Conservation (phyloP, 305 asterid species). For the Coffea humblotiana region DNA sequence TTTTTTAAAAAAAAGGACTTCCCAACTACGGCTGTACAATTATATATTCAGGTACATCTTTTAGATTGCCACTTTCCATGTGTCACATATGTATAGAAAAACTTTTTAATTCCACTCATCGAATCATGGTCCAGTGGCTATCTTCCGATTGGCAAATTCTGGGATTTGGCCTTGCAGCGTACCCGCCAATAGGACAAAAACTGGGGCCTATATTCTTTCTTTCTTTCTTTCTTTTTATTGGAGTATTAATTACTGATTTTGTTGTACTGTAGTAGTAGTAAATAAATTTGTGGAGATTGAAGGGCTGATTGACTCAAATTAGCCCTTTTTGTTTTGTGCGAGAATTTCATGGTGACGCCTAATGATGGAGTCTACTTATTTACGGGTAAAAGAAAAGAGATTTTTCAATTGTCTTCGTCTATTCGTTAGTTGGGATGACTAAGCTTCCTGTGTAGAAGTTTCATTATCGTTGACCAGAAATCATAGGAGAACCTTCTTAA, state of each 20-base stretch:
- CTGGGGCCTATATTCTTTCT: too few species aligned
- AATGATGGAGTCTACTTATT: background rate
- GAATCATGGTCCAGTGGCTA: conserved; percentile 10
- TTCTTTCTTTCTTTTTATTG: too few species aligned
- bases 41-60: background rate
- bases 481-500: background rate
- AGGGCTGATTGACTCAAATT: background rate
- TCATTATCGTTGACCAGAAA: background rate
- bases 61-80: background rate
- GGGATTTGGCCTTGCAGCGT: background rate
- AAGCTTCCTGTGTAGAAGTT: background rate
- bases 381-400: background rate
- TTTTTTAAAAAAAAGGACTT: background rate
- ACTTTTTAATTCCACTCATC: background rate
- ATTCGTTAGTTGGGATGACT: background rate
- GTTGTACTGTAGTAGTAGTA: too few species aligned
- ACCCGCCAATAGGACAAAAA: too few species aligned
- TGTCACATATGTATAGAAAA: background rate
- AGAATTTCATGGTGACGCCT: background rate
- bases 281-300: background rate
- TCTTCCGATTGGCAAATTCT: background rate
- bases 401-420: background rate
- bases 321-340: background rate
- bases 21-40: background rate
- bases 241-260: too few species aligned